Evolutionary conservation across 179 eudicot genomes (phyloP).

Genomic region (Beta corolliflora): DNA sequence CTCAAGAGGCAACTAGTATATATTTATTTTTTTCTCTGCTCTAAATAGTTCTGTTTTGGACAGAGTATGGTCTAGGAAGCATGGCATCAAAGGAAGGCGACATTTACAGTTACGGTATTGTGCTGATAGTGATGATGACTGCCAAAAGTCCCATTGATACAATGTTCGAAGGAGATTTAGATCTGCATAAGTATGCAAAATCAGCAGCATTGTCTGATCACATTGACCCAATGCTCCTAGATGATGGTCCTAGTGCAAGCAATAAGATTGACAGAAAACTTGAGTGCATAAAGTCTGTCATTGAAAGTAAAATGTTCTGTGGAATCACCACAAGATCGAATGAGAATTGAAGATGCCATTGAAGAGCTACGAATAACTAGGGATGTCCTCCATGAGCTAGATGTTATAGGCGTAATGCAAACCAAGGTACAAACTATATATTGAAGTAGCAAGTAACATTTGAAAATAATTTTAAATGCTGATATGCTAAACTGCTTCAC

Average conservation of each 20-base stretch:
- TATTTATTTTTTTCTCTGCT: background rate
- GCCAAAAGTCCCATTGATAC: conserved; percentile 25
- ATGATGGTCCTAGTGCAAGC: background rate
- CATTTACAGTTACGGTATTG: conserved; percentile 30
- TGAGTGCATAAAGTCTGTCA: conserved; percentile 21
- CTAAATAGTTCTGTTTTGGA: background rate
- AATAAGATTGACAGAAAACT: background rate
- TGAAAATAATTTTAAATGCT: too few species aligned
- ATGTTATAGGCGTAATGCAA: background rate
- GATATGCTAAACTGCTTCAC: too few species aligned
- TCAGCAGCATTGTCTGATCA: conserved; percentile 17
- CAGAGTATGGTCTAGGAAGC: conserved; percentile 33
- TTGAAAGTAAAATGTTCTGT: conserved; percentile 23
- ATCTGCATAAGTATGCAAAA: conserved; percentile 26
- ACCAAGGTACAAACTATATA: too few species aligned
- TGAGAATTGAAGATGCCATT: conserved; percentile 19
- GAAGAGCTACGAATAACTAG: conserved; percentile 6
- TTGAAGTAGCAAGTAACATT: too few species aligned
- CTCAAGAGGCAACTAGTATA: too few species aligned
- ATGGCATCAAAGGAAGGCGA: conserved; percentile 19
- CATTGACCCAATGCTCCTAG: conserved; percentile 17
- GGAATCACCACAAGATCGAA: conserved; percentile 26
- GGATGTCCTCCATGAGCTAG: background rate
- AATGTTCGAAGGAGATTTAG: conserved; percentile 21
- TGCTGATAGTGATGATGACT: conserved; percentile 27